phyloP scores from a whole-genome alignment of 75 land plant genomes.

The Pinus tabuliformis region DNA sequence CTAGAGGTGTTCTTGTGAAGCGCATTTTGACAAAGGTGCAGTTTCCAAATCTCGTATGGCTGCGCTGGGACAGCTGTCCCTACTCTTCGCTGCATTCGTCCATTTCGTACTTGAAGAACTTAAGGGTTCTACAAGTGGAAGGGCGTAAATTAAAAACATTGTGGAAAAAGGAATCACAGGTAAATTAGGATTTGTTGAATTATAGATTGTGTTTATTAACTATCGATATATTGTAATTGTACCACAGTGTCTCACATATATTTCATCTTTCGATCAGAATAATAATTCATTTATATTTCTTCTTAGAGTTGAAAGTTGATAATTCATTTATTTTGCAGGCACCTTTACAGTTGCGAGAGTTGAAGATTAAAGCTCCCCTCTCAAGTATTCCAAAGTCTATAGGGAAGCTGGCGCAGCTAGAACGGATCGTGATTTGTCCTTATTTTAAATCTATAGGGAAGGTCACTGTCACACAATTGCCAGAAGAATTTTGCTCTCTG shows the following conservation, averaged over 20 bases:
- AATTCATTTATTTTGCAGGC: neutral
- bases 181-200: neutral
- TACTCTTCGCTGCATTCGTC: neutral
- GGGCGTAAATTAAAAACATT: neutral
- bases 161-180: neutral
- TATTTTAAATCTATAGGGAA: no score
- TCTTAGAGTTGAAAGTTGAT: no score
- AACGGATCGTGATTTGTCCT: neutral
- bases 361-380: neutral
- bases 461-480: no score
- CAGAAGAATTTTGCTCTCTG: no score
- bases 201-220: neutral
- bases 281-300: no score
- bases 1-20: neutral
- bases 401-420: neutral
- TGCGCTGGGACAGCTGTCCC: neutral
- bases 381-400: neutral
- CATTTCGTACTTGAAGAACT: neutral
- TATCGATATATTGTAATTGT: no score
- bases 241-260: no score
- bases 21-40: neutral
- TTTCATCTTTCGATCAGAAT: no score
- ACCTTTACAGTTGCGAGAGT: neutral
- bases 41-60: neutral
- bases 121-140: neutral